Evolutionary conservation across 257 asterid species (phyloP).

Genomic region (Apocynum venetum): DNA sequence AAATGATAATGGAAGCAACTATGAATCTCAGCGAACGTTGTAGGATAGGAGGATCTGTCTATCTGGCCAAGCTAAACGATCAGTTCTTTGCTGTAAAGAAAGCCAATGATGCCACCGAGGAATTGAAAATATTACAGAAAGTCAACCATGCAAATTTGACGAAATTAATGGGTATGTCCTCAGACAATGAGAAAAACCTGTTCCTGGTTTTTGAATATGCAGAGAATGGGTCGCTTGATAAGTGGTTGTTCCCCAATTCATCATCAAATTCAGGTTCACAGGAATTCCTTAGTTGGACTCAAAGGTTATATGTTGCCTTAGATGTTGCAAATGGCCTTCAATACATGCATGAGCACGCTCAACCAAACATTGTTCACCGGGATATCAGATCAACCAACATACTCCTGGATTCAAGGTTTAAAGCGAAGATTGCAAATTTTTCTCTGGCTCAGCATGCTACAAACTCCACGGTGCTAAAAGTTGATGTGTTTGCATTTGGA

Average conservation of each 20-base stretch:
- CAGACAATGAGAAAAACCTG: slow-evolving; percentile 43
- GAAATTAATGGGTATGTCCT: slow-evolving; percentile 62
- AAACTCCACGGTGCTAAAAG: slow-evolving; percentile 40
- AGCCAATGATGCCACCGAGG: slow-evolving; percentile 53
- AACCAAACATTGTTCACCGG: slow-evolving; percentile 65
- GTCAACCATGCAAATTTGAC: slow-evolving; percentile 66
- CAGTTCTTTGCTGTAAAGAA: slow-evolving; percentile 55
- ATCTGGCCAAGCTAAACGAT: slow-evolving; percentile 43
- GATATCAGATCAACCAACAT: slow-evolving; percentile 56
- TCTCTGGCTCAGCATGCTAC: slow-evolving; percentile 50
- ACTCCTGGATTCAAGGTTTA: slow-evolving; percentile 62
- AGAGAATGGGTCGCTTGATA: slow-evolving; percentile 62
- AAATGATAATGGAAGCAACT: slow-evolving; percentile 63
- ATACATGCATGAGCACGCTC: slow-evolving; percentile 73
- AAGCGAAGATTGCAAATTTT: slow-evolving; percentile 63
- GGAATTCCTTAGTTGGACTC: slow-evolving; percentile 47
- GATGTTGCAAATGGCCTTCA: slow-evolving; percentile 82
- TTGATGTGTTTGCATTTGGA: slow-evolving; percentile 71
- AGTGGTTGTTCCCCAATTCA: slow-evolving; percentile 42
- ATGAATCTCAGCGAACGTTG: slow-evolving; percentile 40
- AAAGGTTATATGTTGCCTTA: slow-evolving; percentile 53
- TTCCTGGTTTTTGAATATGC: slow-evolving; percentile 59
- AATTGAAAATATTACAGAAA: slow-evolving; percentile 55
- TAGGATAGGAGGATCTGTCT: slow-evolving; percentile 58
- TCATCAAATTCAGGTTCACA: slow-evolving; percentile 26